Percentiles rank a stretch among this genome's conserved stretches.
These are phyloP conservation scores for Candida hungchunana DNA, from an alignment of 805 yeast genomes.

Conservation along the genomic window DNA sequence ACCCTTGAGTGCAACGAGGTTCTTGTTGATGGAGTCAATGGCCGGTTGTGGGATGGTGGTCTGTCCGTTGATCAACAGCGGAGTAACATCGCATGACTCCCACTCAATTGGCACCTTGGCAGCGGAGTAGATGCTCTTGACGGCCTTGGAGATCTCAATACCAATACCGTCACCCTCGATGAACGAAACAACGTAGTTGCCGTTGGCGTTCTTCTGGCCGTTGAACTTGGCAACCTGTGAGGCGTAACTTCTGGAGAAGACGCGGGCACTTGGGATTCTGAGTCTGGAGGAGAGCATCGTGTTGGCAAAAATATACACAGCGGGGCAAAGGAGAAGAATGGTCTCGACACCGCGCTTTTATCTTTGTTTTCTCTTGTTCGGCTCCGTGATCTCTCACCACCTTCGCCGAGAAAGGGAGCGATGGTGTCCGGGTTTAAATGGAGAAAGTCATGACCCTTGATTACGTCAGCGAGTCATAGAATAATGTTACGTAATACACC, in stretches of 20 bases:
- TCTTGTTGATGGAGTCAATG: slow-evolving; percentile 85
- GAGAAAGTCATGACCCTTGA: slow-evolving; percentile 3
- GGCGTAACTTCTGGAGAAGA: slow-evolving; percentile 30
- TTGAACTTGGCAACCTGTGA: slow-evolving; percentile 60
- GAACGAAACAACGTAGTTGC: slow-evolving; percentile 89
- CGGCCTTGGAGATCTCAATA: slow-evolving; percentile 90
- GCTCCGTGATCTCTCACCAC: too few species aligned
- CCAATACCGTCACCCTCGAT: slow-evolving; percentile 99
- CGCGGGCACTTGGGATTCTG: slow-evolving; percentile 11
- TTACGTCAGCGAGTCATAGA: slow-evolving; percentile 1
- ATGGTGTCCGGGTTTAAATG: slow-evolving; percentile 8
- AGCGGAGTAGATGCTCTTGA: slow-evolving; percentile 87
- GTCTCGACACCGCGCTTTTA: slow-evolving; percentile 5
- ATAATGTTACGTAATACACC: slow-evolving; percentile 1
- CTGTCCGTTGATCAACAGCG: slow-evolving; percentile 84
- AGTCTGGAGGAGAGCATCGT: slow-evolving; percentile 19
- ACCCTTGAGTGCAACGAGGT: slow-evolving; percentile 95
- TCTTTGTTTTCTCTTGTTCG: too few species aligned
- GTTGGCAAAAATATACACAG: background rate
- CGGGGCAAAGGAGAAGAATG: background rate
- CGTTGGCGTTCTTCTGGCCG: slow-evolving; percentile 63
- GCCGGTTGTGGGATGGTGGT: slow-evolving; percentile 92
- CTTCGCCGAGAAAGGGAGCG: slow-evolving; percentile 11
- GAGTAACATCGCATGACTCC: slow-evolving; percentile 97
- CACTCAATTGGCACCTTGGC: slow-evolving; percentile 95